Conservation (phyloP, 2,329 filamentous ascomycete species). For the Pyricularia pennisetigena region DNA sequence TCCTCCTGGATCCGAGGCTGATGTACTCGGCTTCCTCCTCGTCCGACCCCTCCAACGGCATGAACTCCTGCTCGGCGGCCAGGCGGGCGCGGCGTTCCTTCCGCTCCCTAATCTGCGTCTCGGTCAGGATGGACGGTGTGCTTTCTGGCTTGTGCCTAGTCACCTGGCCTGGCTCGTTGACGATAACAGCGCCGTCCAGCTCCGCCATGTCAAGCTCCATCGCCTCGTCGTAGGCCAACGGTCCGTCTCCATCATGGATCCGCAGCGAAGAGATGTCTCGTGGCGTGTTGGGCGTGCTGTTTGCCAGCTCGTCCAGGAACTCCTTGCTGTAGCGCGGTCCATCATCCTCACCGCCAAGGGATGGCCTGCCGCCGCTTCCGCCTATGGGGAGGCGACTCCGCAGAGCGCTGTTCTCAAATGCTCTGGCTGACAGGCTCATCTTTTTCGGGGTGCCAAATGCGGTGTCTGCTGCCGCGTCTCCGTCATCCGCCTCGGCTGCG, state of each 20-base stretch:
- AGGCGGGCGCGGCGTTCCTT: slow-evolving; percentile 80
- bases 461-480: slow-evolving; percentile 34
- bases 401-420: slow-evolving; percentile 24
- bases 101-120: slow-evolving; percentile 80
- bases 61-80: slow-evolving; percentile 57
- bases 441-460: slow-evolving; percentile 45
- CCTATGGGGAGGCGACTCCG: slow-evolving; percentile 26
- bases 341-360: slow-evolving; percentile 48
- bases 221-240: slow-evolving; percentile 29
- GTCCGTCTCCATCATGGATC: slow-evolving; percentile 25
- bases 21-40: slow-evolving; percentile 24
- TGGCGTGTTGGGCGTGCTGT: slow-evolving; percentile 76
- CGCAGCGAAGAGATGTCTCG: slow-evolving; percentile 42
- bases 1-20: slow-evolving; percentile 25
- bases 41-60: slow-evolving; percentile 54
- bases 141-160: slow-evolving; percentile 7
- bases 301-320: slow-evolving; percentile 75
- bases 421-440: slow-evolving; percentile 22
- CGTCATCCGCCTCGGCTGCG: slow-evolving; percentile 35
- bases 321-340: slow-evolving; percentile 78
- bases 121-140: slow-evolving; percentile 53
- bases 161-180: slow-evolving; percentile 31
- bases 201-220: slow-evolving; percentile 51
- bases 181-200: slow-evolving; percentile 54
- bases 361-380: slow-evolving; percentile 31